A percentile compares a stretch with the other conserved stretches of the same genome.
Conservation (phyloP, 179 eudicot genomes). For the Silene coronaria region DNA sequence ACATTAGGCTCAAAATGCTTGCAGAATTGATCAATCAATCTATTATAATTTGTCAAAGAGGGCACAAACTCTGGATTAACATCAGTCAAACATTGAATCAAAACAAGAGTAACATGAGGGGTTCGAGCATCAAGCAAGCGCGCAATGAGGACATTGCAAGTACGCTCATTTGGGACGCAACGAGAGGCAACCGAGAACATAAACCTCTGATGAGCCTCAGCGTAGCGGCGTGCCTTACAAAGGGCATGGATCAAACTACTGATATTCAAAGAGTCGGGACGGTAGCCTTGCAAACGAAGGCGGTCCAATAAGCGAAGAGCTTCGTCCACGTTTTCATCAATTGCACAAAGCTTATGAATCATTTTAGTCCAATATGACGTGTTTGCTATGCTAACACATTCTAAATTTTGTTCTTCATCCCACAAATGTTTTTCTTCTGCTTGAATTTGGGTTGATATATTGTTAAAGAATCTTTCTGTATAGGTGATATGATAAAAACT, state of each 20-base stretch:
- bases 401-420: constrained; percentile 15
- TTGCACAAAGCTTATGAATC: constrained; percentile 54
- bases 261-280: constrained; percentile 48
- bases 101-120: constrained; percentile 30
- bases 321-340: constrained; percentile 37
- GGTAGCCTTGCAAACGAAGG: constrained; percentile 50
- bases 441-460: constrained; percentile 9
- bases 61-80: constrained; percentile 54
- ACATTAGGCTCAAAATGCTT: constrained; percentile 24
- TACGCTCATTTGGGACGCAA: constrained; percentile 56
- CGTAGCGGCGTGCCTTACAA: constrained; percentile 48
- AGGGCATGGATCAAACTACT: constrained; percentile 67
- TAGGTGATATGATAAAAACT: neutral
- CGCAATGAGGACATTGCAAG: constrained; percentile 76
- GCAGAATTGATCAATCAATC: constrained; percentile 68
- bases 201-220: constrained; percentile 62
- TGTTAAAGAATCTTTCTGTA: constrained; percentile 15
- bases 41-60: constrained; percentile 60
- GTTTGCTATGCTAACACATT: constrained; percentile 18
- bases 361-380: constrained; percentile 42
- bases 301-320: constrained; percentile 54
- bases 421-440: neutral
- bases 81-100: constrained; percentile 33
- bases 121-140: constrained; percentile 43
- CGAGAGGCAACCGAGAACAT: constrained; percentile 36